These are phyloP conservation scores for Ceratocystis cubensis DNA, from an alignment of 2,329 filamentous ascomycete genomes.

Conservation along the genomic window DNA sequence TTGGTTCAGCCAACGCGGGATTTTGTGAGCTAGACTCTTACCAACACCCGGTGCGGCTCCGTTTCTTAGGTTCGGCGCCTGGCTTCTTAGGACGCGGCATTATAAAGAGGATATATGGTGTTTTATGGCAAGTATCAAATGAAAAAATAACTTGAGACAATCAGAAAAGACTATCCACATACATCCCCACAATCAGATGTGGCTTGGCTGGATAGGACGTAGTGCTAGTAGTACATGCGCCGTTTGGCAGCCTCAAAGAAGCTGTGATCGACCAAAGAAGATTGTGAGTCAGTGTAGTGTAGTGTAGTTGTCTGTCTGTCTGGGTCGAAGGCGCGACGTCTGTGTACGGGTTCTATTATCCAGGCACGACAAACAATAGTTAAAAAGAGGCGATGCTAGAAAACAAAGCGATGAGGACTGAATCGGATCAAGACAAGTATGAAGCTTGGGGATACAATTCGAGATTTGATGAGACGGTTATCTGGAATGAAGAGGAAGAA, in stretches of 20 bases:
- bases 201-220: not conserved
- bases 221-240: conserved; percentile 10
- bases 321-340: not conserved
- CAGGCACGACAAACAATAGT: not conserved
- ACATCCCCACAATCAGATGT: not conserved
- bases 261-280: not conserved
- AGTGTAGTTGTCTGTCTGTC: not conserved
- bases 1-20: not conserved
- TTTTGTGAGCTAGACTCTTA: conserved; percentile 24
- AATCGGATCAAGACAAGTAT: no score
- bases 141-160: not conserved
- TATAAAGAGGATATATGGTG: not conserved
- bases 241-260: not conserved
- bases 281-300: not conserved
- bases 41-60: conserved; percentile 37
- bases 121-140: not conserved
- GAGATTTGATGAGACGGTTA: no score
- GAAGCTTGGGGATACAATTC: no score
- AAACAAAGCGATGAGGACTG: not conserved
- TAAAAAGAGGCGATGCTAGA: not conserved
- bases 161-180: not conserved
- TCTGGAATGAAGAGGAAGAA: not conserved
- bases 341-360: not conserved
- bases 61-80: conserved; percentile 34
- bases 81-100: conserved; percentile 36